phyloP scores from a whole-genome alignment of 2,329 filamentous ascomycete species.

The Fusarium kyushuense region DNA sequence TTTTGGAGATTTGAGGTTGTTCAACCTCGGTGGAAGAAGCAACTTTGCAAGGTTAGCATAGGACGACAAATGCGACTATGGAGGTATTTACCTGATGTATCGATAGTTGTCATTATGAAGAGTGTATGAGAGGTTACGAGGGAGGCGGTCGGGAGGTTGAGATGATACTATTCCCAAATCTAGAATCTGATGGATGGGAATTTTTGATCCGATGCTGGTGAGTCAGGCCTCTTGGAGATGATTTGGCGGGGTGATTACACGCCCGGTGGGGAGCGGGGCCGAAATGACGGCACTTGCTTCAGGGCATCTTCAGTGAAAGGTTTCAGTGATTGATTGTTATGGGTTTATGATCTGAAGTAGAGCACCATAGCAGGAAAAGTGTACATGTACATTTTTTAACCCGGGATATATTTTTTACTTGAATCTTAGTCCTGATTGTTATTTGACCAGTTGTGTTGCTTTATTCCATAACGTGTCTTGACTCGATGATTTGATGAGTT shows the following conservation, averaged over 20 bases:
- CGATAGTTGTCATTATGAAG: constrained; percentile 37
- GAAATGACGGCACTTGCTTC: constrained; percentile 20
- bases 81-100: constrained; percentile 24
- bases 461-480: constrained; percentile 29
- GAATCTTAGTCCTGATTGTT: not conserved
- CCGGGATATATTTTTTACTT: too few relatives aligned
- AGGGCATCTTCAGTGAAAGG: constrained; percentile 4
- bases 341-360: not conserved
- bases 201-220: constrained; percentile 41
- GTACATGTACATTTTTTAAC: not conserved
- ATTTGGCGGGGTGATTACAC: constrained; percentile 43
- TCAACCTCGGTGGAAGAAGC: constrained; percentile 38
- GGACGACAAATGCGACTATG: not conserved
- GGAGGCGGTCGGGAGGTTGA: not conserved
- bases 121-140: not conserved
- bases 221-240: constrained; percentile 30
- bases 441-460: constrained; percentile 29
- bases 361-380: not conserved
- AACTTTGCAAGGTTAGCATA: not conserved
- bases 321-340: not conserved
- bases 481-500: not conserved
- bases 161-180: constrained; percentile 39
- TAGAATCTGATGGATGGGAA: constrained; percentile 38
- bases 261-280: constrained; percentile 38
- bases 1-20: constrained; percentile 38